Percentiles rank a stretch among this genome's conserved stretches.
Conservation (phyloP, 2,329 filamentous ascomycete species). For the Fusarium cyanostomum region DNA sequence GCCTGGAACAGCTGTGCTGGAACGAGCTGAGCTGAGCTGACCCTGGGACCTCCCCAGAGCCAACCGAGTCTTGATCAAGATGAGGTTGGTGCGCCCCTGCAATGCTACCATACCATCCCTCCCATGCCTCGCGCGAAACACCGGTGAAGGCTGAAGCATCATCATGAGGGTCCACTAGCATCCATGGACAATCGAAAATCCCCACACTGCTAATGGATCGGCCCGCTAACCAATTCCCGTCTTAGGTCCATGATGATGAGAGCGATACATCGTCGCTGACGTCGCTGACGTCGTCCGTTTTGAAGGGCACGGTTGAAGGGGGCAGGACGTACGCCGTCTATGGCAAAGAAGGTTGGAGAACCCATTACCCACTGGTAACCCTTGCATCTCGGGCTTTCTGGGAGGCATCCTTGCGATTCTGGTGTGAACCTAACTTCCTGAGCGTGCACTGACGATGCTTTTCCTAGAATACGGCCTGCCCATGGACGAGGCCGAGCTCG, state of each 20-base stretch:
- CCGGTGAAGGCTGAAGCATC: no score
- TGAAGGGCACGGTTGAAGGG: conserved; percentile 42
- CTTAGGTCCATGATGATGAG: conserved; percentile 25
- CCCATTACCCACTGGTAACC: neutral
- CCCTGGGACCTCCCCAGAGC: conserved; percentile 1
- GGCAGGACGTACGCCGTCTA: conserved; percentile 49
- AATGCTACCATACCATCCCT: neutral
- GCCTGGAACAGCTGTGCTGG: no score
- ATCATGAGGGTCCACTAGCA: no score
- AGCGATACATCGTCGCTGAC: conserved; percentile 34
- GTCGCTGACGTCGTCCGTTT: conserved; percentile 43
- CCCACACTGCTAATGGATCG: neutral
- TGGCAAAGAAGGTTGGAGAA: conserved; percentile 46
- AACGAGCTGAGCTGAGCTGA: no score
- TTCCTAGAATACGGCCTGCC: conserved; percentile 51
- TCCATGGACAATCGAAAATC: neutral
- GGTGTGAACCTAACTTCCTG: no score
- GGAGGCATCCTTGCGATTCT: no score
- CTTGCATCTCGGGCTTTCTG: no score
- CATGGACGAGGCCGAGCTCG: conserved; percentile 53
- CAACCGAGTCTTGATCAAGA: conserved; percentile 25
- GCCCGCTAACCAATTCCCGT: conserved; percentile 11
- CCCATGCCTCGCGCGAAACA: neutral
- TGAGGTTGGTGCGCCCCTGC: conserved; percentile 26
- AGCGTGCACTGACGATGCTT: neutral